phyloP scores from a whole-genome alignment of 192 early-diverging fungal genomes.

The Linnemannia elongata region DNA sequence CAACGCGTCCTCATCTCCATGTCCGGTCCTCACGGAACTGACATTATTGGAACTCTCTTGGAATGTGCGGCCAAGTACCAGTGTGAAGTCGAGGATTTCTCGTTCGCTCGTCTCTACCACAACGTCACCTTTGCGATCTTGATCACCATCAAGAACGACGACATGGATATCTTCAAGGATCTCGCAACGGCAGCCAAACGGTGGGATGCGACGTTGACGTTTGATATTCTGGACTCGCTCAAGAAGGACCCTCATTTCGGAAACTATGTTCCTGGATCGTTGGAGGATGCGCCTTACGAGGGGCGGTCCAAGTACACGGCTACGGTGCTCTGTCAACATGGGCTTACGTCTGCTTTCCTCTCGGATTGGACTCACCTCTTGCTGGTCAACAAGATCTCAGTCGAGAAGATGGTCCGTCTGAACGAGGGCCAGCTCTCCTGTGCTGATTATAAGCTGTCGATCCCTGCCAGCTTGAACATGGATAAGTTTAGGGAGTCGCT shows the following conservation, averaged over 20 bases:
- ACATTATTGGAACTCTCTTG: slow-evolving; percentile 89
- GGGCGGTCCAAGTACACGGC: slow-evolving; percentile 89
- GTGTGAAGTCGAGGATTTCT: slow-evolving; percentile 89
- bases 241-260: slow-evolving; percentile 59
- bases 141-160: slow-evolving; percentile 77
- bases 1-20: slow-evolving; percentile 87
- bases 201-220: slow-evolving; percentile 89
- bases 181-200: slow-evolving; percentile 80
- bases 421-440: slow-evolving; percentile 78
- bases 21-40: slow-evolving; percentile 90
- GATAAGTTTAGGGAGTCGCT: slow-evolving; percentile 78
- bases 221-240: slow-evolving; percentile 78
- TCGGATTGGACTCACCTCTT: slow-evolving; percentile 86
- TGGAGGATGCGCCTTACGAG: slow-evolving; percentile 90
- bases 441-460: slow-evolving; percentile 87
- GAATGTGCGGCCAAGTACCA: slow-evolving; percentile 79
- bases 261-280: slow-evolving; percentile 59
- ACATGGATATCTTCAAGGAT: slow-evolving; percentile 84
- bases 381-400: slow-evolving; percentile 81
- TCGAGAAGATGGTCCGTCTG: slow-evolving; percentile 90
- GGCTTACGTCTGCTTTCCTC: slow-evolving; percentile 81
- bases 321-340: slow-evolving; percentile 88
- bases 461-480: slow-evolving; percentile 76
- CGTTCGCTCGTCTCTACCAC: slow-evolving; percentile 90
- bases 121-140: slow-evolving; percentile 96